Conservation (phyloP, 164 flowering plant species). For the Hamamelis virginiana region DNA sequence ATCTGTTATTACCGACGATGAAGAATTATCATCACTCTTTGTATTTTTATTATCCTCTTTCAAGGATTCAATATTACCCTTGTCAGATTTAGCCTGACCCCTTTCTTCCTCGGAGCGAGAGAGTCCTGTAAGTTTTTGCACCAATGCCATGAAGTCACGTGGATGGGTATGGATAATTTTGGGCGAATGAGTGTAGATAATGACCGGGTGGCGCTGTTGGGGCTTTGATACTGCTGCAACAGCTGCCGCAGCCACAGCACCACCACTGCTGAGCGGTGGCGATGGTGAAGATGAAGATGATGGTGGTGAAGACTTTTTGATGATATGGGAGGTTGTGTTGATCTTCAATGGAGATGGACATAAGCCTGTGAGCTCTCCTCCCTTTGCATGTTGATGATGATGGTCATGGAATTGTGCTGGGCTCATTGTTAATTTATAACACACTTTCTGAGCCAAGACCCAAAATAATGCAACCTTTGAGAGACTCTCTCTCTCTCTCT, state of each 20-base stretch:
- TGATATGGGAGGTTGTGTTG: conserved; percentile 30
- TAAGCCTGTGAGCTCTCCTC: neutral
- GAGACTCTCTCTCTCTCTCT: too few species aligned
- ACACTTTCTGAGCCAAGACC: too few species aligned
- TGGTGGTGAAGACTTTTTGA: conserved; percentile 19
- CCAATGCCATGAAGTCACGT: conserved; percentile 42
- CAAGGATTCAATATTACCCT: neutral
- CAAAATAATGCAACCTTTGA: too few species aligned
- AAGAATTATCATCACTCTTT: conserved; percentile 25
- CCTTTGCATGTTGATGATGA: conserved; percentile 1
- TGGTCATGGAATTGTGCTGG: conserved; percentile 14
- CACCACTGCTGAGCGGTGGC: conserved; percentile 6
- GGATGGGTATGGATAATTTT: conserved; percentile 42
- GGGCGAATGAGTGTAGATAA: conserved; percentile 46
- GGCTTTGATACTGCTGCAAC: neutral
- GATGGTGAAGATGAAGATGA: conserved; percentile 17
- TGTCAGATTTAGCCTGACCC: neutral
- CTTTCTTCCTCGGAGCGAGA: conserved; percentile 19
- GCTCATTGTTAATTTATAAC: conserved; percentile 22
- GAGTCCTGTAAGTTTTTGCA: conserved; percentile 42
- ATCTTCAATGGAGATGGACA: conserved; percentile 24
- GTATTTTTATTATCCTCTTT: neutral
- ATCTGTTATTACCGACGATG: conserved; percentile 34
- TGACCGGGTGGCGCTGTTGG: conserved; percentile 37
- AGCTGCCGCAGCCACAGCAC: neutral